Conservation (phyloP, 805 yeast species). For the Danielia reshetovae region DNA sequence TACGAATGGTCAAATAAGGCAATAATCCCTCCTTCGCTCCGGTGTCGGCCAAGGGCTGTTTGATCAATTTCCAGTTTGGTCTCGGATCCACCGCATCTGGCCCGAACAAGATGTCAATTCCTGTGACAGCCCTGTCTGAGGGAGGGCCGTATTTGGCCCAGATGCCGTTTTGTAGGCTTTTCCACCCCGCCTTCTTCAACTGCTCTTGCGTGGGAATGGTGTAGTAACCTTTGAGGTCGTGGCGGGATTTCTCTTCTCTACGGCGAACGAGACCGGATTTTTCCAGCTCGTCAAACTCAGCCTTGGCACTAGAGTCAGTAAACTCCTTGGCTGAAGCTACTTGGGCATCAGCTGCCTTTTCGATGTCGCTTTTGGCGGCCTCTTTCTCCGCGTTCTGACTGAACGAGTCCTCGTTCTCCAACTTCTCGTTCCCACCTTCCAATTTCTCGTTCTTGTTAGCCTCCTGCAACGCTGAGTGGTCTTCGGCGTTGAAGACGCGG, state of each 20-base stretch:
- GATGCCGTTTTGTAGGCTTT: conserved; percentile 42
- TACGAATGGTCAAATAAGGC: conserved; percentile 30
- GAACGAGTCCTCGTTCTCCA: conserved; percentile 4
- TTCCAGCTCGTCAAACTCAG: not conserved
- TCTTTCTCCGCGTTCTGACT: no score
- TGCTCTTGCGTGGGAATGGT: conserved; percentile 34
- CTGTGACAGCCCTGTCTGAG: conserved; percentile 43
- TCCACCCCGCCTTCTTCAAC: conserved; percentile 44
- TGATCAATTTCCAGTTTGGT: conserved; percentile 54
- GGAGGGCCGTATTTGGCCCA: conserved; percentile 57
- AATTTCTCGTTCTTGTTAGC: conserved; percentile 6
- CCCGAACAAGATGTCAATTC: conserved; percentile 70
- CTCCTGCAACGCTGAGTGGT: conserved; percentile 7
- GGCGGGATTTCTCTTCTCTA: conserved; percentile 19
- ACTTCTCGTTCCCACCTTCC: conserved; percentile 1
- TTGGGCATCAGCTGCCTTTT: not conserved
- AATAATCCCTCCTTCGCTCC: conserved; percentile 17
- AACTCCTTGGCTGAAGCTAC: not conserved
- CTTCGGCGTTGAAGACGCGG: conserved; percentile 27
- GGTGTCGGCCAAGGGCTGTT: conserved; percentile 22
- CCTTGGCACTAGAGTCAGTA: not conserved
- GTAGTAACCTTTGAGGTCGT: conserved; percentile 15
- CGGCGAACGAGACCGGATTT: conserved; percentile 2
- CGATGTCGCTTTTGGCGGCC: conserved; percentile 1
- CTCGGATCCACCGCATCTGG: conserved; percentile 73